Conservation (phyloP, 2,329 filamentous ascomycete species). For the Fusarium gaditjirri region DNA sequence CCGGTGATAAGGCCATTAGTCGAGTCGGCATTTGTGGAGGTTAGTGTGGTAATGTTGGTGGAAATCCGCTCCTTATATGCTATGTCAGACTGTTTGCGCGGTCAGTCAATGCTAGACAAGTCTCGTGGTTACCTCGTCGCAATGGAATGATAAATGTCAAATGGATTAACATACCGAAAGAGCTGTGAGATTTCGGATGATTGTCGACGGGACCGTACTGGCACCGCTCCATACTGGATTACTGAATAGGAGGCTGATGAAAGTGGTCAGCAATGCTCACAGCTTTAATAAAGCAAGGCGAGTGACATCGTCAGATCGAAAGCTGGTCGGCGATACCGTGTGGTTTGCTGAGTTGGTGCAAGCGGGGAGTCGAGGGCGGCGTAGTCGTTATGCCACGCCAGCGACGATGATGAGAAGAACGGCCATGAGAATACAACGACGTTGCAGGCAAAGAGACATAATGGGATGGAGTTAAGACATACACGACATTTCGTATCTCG, state of each 20-base stretch:
- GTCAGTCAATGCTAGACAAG: conserved; percentile 29
- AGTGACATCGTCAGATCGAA: not conserved
- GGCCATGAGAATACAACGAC: conserved; percentile 11
- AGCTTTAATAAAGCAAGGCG: not conserved
- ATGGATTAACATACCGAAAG: conserved; percentile 58
- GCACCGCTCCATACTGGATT: conserved; percentile 66
- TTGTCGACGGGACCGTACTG: conserved; percentile 61
- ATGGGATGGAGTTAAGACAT: conserved; percentile 44
- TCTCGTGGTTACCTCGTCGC: not conserved
- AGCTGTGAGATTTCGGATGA: conserved; percentile 67
- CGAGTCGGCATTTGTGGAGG: conserved; percentile 70
- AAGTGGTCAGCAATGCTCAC: conserved; percentile 30
- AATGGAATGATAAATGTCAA: not conserved
- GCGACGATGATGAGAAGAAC: conserved; percentile 11
- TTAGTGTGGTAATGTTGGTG: conserved; percentile 79
- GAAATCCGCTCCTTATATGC: conserved; percentile 63
- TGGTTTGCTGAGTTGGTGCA: conserved; percentile 3
- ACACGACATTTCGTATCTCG: conserved; percentile 63
- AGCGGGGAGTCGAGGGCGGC: conserved; percentile 13
- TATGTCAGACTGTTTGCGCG: conserved; percentile 54
- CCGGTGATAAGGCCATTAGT: conserved; percentile 75
- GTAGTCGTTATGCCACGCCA: conserved; percentile 5
- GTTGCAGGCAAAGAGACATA: conserved; percentile 20
- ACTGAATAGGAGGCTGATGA: conserved; percentile 66
- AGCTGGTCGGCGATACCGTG: not conserved